Evolutionary conservation across 2,329 filamentous ascomycete species (phyloP).

Genomic region (Rhynchosporium secalis): DNA sequence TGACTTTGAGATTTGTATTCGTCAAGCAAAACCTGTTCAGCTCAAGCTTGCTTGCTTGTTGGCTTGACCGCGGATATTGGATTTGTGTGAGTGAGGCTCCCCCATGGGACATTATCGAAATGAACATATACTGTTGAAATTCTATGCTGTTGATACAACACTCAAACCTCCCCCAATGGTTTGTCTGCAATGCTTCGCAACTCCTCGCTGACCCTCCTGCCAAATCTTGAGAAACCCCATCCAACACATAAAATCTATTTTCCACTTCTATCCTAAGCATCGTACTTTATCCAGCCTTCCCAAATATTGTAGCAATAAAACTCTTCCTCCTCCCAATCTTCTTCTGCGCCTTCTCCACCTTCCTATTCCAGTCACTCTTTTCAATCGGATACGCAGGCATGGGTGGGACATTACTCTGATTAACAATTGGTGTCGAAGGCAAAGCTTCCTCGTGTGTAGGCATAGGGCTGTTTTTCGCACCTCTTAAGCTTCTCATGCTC

Average conservation of each 20-base stretch:
- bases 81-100: too few relatives aligned
- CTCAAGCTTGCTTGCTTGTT: too few relatives aligned
- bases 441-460: slow-evolving; percentile 34
- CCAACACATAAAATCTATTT: not conserved
- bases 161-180: too few relatives aligned
- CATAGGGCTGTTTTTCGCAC: slow-evolving; percentile 29
- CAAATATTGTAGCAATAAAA: slow-evolving; percentile 49
- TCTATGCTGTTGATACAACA: not conserved
- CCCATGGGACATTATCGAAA: too few relatives aligned
- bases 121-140: not conserved
- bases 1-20: too few relatives aligned
- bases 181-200: slow-evolving; percentile 1
- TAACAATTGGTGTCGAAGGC: slow-evolving; percentile 13
- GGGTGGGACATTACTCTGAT: slow-evolving; percentile 26
- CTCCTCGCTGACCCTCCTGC: not conserved
- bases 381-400: slow-evolving; percentile 31
- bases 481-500: slow-evolving; percentile 42
- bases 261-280: too few relatives aligned
- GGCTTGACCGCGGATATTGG: too few relatives aligned
- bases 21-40: too few relatives aligned
- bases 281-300: slow-evolving; percentile 26
- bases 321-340: slow-evolving; percentile 47
- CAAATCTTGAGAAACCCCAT: not conserved
- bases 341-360: slow-evolving; percentile 32
- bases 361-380: slow-evolving; percentile 28